Base-by-base conservation (phyloP, 2,329 filamentous ascomycete genomes). In the Trichophyton schoenleinii region DNA sequence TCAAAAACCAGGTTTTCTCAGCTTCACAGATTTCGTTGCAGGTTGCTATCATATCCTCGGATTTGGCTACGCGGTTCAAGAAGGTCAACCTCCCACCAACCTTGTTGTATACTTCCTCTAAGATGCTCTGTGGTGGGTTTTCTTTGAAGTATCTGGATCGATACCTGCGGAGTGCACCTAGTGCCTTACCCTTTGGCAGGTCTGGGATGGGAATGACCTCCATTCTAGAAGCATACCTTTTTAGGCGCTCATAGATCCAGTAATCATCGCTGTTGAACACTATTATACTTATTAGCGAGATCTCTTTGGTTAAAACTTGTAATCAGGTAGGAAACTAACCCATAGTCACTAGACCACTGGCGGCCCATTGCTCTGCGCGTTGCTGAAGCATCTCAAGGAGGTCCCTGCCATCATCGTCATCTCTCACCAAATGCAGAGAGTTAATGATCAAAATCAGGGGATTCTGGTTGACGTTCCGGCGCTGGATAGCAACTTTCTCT, bases 211-310 rank as follows among this genome's bases (percentile, higher is more conserved):
- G 85, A 42, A 95, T 86, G 3, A 99, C 88, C 70, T 96, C 91
- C 89, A 99, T 95, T 53, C 94, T 85, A 1, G 91, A 96, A 2
- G 91, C 89, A 63, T 96, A 87, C 71, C 89, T 87, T 78, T 96
- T 96, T 59, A 99, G 78, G 13, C 91, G 83, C 73, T 99, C 94
- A 69, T 96, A 97, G 0, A 99, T 88, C 94, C 94, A 99, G 75
- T 96, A 99, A 71, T 97, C 94, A 73, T 99, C 94, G 60, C 86
- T 91, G 75, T 96, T 97, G 77, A 99, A 91, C 38, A 99, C 86
- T 79, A 90, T 52, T 34, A 48, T 11, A 3, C 1, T 11, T 7
- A 55, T 60, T 15, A 62, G 49, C 44, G 57, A 28, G 38, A 11
- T 11, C 3, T 58, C 46, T 18, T 18, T 13, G n/a, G 42, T 1